Percentiles rank a stretch among this genome's conserved stretches.
phyloP scores from a whole-genome alignment of 2,329 filamentous ascomycete species.

The Apiospora pterosperma region DNA sequence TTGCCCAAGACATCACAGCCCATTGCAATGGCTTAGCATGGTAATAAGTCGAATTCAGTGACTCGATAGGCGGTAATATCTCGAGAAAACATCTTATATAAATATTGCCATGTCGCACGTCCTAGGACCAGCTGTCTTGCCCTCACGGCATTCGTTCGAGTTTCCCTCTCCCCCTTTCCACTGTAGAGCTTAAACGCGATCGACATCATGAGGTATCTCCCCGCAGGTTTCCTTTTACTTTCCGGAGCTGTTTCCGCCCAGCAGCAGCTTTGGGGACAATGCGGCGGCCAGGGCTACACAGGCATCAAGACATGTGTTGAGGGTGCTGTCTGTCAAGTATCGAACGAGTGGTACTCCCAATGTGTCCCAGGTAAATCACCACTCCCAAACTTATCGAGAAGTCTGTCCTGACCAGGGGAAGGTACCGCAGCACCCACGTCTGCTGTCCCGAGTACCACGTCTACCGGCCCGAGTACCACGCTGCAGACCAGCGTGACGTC shows the following conservation, averaged over 20 bases:
- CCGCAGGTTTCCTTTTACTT: constrained; percentile 17
- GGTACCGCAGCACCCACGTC: constrained; percentile 6
- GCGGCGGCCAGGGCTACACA: constrained; percentile 29
- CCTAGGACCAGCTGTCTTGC: background rate
- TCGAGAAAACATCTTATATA: background rate
- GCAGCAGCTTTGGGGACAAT: constrained; percentile 28
- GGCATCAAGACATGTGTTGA: constrained; percentile 28
- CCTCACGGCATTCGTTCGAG: background rate
- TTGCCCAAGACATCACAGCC: background rate
- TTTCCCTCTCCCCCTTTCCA: background rate
- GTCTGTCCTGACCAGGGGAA: background rate
- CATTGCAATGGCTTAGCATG: background rate
- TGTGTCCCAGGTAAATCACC: constrained; percentile 24
- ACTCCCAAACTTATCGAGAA: background rate
- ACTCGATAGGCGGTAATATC: background rate
- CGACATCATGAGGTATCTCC: constrained; percentile 19
- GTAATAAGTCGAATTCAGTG: background rate
- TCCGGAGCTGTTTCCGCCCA: constrained; percentile 17
- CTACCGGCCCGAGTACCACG: constrained; percentile 10
- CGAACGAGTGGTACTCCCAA: constrained; percentile 33
- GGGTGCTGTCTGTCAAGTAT: constrained; percentile 24
- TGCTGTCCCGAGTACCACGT: background rate
- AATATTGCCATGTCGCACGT: background rate
- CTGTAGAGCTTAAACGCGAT: background rate
- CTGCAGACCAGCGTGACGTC: constrained; percentile 8